A percentile compares a stretch with the other conserved stretches of the same genome.
phyloP scores from a whole-genome alignment of 2,329 filamentous ascomycete species.

The Fusarium sp. region DNA sequence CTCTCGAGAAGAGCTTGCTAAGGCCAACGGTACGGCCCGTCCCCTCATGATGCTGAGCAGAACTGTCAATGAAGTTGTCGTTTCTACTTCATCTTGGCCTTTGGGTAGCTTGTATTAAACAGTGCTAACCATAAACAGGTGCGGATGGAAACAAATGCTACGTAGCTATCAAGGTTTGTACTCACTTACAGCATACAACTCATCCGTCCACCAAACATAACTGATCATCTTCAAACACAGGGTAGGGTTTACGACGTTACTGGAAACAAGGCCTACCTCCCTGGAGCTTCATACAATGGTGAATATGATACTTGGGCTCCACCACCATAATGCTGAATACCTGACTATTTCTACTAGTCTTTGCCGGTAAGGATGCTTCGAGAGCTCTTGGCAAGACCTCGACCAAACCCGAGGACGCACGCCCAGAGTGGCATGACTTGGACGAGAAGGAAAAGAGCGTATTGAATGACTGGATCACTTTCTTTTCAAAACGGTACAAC shows the following conservation, averaged over 20 bases:
- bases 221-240: conserved; percentile 59
- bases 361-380: conserved; percentile 96
- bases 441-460: conserved; percentile 86
- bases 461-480: conserved; percentile 92
- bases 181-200: conserved; percentile 13
- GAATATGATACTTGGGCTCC: conserved; percentile 37
- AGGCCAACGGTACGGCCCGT: conserved; percentile 80
- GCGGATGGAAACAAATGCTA: conserved; percentile 74
- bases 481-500: conserved; percentile 97
- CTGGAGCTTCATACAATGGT: conserved; percentile 89
- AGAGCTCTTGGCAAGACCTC: conserved; percentile 89
- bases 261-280: conserved; percentile 87
- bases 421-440: conserved; percentile 85
- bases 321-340: background rate
- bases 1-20: conserved; percentile 80
- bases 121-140: conserved; percentile 61
- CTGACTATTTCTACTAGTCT: conserved; percentile 70
- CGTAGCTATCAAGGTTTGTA: conserved; percentile 75
- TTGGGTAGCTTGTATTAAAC: background rate
- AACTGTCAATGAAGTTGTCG: background rate
- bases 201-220: conserved; percentile 4
- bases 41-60: background rate
- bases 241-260: conserved; percentile 95
- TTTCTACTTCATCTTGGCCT: background rate
- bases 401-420: conserved; percentile 85